phyloP scores from a whole-genome alignment of 2,329 filamentous ascomycete genomes.

The Beauveria sp. region DNA sequence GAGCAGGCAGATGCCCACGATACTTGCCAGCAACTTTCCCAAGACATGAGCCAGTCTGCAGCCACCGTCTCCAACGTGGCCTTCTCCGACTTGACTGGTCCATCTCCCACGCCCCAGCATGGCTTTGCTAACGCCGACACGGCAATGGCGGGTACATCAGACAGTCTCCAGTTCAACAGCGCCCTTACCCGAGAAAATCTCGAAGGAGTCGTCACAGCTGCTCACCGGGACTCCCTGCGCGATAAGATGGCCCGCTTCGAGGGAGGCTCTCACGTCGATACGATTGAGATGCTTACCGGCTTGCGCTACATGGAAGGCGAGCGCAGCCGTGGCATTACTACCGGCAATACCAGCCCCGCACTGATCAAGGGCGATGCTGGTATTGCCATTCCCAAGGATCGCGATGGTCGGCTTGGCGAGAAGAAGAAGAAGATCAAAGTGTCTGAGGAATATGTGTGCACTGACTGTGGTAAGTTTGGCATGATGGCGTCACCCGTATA shows the following conservation, averaged over 20 bases:
- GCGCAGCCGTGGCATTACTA: conserved; percentile 79
- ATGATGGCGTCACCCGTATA: background rate
- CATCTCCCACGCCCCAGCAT: conserved; percentile 25
- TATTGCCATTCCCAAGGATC: conserved; percentile 74
- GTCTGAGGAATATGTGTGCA: conserved; percentile 86
- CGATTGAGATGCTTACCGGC: conserved; percentile 89
- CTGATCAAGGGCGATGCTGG: conserved; percentile 81
- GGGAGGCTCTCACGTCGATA: conserved; percentile 68
- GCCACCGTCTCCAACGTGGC: conserved; percentile 41
- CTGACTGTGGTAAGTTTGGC: conserved; percentile 66
- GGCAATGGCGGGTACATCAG: conserved; percentile 45
- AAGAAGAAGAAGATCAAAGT: conserved; percentile 84
- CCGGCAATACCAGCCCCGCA: conserved; percentile 71
- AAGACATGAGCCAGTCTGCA: conserved; percentile 50
- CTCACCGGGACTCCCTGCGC: conserved; percentile 64
- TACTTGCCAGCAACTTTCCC: conserved; percentile 45
- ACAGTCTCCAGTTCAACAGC: conserved; percentile 55
- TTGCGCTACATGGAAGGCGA: conserved; percentile 83
- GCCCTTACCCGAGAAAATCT: conserved; percentile 74
- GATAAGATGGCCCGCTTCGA: conserved; percentile 84
- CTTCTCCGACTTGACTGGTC: conserved; percentile 37
- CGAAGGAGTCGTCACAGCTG: conserved; percentile 60
- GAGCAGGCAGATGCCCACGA: conserved; percentile 73
- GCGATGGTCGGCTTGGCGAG: conserved; percentile 62
- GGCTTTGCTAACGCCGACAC: conserved; percentile 29